These are phyloP conservation scores for Epicoccum sorghinum DNA, from an alignment of 2,329 filamentous ascomycete genomes.

Conservation along the genomic window DNA sequence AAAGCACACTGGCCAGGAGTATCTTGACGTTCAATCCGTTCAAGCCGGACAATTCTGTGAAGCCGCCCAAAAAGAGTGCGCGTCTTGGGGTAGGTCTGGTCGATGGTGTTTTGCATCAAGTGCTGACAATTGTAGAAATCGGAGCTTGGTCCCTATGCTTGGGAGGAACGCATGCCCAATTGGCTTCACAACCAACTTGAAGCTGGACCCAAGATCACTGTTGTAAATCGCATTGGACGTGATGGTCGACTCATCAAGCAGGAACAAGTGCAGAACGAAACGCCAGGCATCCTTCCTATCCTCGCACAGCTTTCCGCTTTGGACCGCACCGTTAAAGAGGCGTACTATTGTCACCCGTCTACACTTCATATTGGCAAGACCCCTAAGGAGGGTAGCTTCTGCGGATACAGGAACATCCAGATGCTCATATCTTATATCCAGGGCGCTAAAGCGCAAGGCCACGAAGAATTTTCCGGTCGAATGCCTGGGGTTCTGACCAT, in stretches of 20 bases:
- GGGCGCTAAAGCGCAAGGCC: conserved; percentile 61
- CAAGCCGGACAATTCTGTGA: conserved; percentile 32
- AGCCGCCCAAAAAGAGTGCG: conserved; percentile 37
- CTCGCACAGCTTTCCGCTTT: conserved; percentile 60
- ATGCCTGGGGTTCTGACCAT: conserved; percentile 81
- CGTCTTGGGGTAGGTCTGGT: conserved; percentile 44
- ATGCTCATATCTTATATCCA: conserved; percentile 84
- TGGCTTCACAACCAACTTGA: conserved; percentile 51
- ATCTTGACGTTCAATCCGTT: conserved; percentile 45
- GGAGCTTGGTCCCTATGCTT: conserved; percentile 56
- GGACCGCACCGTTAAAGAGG: conserved; percentile 68
- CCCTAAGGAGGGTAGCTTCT: conserved; percentile 87
- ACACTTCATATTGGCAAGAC: conserved; percentile 81
- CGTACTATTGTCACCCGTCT: conserved; percentile 78
- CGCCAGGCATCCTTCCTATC: conserved; percentile 52
- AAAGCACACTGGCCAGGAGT: conserved; percentile 44
- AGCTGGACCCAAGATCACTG: conserved; percentile 48
- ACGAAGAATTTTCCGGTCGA: conserved; percentile 63
- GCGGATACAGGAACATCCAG: conserved; percentile 94
- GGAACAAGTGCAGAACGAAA: conserved; percentile 53
- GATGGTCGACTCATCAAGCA: conserved; percentile 52
- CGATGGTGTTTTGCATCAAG: background rate
- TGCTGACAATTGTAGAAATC: conserved; percentile 42
- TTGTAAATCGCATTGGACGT: conserved; percentile 49
- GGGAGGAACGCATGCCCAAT: conserved; percentile 53